Conservation (phyloP, 306 rosid species). For the Prinsepia uniflora region DNA sequence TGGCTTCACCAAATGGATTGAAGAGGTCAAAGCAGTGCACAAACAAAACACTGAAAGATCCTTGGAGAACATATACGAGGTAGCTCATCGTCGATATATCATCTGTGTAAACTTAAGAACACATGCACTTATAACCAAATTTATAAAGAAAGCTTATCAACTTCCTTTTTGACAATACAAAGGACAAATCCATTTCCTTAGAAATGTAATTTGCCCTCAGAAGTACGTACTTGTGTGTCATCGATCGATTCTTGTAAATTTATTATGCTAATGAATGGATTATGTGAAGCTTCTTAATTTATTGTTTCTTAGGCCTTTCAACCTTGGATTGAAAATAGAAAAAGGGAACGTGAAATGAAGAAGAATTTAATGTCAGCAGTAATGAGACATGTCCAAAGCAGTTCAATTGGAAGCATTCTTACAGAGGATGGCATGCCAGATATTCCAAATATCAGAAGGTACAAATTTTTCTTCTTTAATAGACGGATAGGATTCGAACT, state of each 20-base stretch:
- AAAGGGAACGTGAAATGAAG: constrained; percentile 19
- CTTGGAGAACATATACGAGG: constrained; percentile 9
- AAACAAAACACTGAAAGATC: constrained; percentile 1
- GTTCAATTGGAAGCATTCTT: constrained; percentile 11
- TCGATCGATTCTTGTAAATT: no score
- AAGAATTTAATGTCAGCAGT: constrained; percentile 17
- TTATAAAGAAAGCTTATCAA: no score
- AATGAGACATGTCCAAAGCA: constrained; percentile 14
- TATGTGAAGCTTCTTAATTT: no score
- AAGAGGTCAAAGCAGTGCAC: constrained; percentile 5
- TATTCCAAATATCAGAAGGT: constrained; percentile 14
- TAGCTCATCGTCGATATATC: not conserved
- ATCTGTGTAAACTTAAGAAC: no score
- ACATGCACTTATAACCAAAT: no score
- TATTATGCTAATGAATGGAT: not conserved
- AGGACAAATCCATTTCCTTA: no score
- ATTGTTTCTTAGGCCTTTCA: constrained; percentile 34
- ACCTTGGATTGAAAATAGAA: constrained; percentile 49
- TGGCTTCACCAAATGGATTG: constrained; percentile 43
- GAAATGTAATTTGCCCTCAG: no score
- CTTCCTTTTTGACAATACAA: no score
- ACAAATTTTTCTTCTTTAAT: no score
- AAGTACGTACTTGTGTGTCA: no score
- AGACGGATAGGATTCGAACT: no score
- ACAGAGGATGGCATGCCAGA: constrained; percentile 9